Base-by-base conservation (phyloP, 1,284 basidiomycete genomes). In the Melampsora larici-populina region DNA sequence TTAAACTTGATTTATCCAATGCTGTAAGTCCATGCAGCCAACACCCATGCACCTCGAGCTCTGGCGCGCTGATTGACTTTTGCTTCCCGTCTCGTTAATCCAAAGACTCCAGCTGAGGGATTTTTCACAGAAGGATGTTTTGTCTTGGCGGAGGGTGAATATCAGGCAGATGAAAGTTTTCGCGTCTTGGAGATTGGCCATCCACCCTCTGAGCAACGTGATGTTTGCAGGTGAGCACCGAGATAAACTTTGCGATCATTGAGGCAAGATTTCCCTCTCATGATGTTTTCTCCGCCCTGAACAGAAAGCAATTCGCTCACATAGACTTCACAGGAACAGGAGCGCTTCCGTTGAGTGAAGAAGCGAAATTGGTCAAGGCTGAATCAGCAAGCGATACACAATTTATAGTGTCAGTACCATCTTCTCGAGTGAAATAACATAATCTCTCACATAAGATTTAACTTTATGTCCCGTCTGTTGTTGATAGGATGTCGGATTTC, bases 91-190 rank as follows among this genome's bases (percentile, higher is more conserved):
- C 31, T 48, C 29, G 8, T 6, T 78, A 80, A 33, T 48, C 31
- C 11, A 64, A 80, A 94, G 94, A 92, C 93, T 79, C 95, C 96
- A 6, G 94, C 94, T 63, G 95, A 97, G 83, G 97, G 97, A 0
- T 85, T 99, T 18, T 99, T 98, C 82, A 97, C 95, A 0, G 95
- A 99, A 84, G 97, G 97, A 0, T 93, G 91, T 79, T 91, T 97
- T 84, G 93, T 94, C 1, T 88, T 99, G 11, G 90, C 98, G 0
- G 97, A 99, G 85, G 97, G 97, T 46, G 93, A 95, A 82, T 99
- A 98, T 83, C 97, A 93, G 0, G 90, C 94, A 79, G 93, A 98
- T 40, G 92, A 91, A 69, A 91, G 88, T 0, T 87, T 99, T 73
- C 88, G 91, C 78, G 94, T 97, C 8, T 89, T 94, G 80, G 97